These are phyloP conservation scores for Phaseolus coccineus DNA, from an alignment of 331 rosid genomes.

Conservation along the genomic window DNA sequence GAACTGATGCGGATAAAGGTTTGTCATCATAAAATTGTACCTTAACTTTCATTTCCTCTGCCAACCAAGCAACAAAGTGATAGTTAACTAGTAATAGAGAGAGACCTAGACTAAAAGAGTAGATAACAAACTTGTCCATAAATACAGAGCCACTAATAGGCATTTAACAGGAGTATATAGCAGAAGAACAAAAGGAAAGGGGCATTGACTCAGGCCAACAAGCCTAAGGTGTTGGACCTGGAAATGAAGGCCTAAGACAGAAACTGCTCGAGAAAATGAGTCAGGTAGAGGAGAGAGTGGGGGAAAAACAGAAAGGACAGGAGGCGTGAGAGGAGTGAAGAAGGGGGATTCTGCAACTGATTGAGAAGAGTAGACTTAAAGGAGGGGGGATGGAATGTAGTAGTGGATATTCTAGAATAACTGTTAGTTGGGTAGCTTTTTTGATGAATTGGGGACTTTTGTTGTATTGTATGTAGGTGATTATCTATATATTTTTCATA, in stretches of 20 bases:
- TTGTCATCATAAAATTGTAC: slow-evolving; percentile 77
- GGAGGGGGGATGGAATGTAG: not conserved
- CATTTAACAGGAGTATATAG: not conserved
- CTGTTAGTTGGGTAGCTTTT: not conserved
- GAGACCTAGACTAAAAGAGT: not conserved
- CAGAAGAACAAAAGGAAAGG: not conserved
- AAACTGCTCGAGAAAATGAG: not conserved
- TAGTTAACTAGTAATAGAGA: slow-evolving; percentile 35
- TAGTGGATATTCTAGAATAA: not conserved
- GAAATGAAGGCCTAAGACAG: not conserved
- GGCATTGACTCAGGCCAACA: not conserved
- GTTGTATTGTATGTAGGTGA: not conserved
- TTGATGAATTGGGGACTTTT: not conserved
- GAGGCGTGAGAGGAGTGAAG: not conserved
- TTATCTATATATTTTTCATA: slow-evolving; percentile 2
- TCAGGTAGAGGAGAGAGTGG: not conserved
- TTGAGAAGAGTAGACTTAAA: not conserved
- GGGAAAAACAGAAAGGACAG: not conserved
- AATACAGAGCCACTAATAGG: slow-evolving; percentile 17
- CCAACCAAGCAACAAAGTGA: slow-evolving; percentile 39
- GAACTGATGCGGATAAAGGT: slow-evolving; percentile 86
- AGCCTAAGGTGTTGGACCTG: not conserved
- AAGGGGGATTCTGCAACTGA: not conserved
- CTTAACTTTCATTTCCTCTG: slow-evolving; percentile 86
- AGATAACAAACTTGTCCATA: not conserved